A percentile compares a stretch with the other conserved stretches of the same genome.
These are phyloP conservation scores for Quercus parvula DNA, from an alignment of 306 rosid species.

Conservation along the genomic window DNA sequence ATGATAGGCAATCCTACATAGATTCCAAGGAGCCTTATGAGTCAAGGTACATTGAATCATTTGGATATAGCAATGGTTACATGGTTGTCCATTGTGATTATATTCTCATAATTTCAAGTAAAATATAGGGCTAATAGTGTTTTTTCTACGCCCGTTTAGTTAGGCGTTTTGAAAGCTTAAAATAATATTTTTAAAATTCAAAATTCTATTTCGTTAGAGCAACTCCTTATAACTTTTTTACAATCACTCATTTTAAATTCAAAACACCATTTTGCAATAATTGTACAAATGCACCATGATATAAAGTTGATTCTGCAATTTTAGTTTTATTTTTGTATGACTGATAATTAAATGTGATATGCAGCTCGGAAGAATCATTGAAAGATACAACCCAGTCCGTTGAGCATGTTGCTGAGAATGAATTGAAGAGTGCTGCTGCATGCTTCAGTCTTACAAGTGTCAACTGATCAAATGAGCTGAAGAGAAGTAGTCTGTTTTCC, in stretches of 20 bases:
- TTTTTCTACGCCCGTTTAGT: too few relatives aligned
- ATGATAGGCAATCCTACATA: constrained; percentile 63
- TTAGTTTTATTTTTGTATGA: not conserved
- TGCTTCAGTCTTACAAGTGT: constrained; percentile 73
- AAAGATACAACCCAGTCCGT: constrained; percentile 56
- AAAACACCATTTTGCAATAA: too few relatives aligned
- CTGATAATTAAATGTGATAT: constrained; percentile 1
- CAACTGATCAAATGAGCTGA: constrained; percentile 38
- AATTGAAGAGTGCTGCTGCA: constrained; percentile 75
- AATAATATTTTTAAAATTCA: too few relatives aligned
- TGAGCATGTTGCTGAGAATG: constrained; percentile 50
- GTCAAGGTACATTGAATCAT: constrained; percentile 44
- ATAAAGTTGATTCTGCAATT: not conserved
- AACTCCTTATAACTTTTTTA: too few relatives aligned
- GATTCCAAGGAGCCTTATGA: constrained; percentile 76
- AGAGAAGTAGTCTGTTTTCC: not conserved
- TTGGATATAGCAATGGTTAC: not conserved
- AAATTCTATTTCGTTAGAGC: too few relatives aligned
- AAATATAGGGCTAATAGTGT: too few relatives aligned
- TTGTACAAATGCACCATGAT: too few relatives aligned
- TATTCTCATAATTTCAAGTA: too few relatives aligned
- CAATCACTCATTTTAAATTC: too few relatives aligned
- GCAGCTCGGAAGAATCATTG: constrained; percentile 69
- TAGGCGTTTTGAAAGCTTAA: too few relatives aligned
- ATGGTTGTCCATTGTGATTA: not conserved